Percentiles rank a stretch among this genome's conserved stretches.
phyloP scores from a whole-genome alignment of 257 asterid species.

The Schizonepeta tenuifolia region DNA sequence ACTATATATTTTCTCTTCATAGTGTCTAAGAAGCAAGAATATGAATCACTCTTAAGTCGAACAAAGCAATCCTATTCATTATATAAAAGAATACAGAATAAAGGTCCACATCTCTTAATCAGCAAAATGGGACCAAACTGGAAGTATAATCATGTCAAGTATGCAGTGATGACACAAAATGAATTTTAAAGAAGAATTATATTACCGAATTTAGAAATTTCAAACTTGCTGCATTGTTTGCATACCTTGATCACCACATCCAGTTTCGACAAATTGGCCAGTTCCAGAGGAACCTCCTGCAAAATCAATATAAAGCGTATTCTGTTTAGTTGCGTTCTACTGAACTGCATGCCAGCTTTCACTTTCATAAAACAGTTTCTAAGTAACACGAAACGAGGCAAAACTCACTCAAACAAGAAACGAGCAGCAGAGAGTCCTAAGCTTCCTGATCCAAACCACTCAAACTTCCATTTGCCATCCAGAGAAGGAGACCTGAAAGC shows the following conservation, averaged over 20 bases:
- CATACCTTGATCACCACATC: constrained; percentile 80
- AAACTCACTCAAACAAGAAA: constrained; percentile 61
- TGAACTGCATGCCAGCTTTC: not conserved
- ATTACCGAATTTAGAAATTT: constrained; percentile 71
- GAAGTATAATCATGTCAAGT: not conserved
- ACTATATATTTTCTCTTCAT: not conserved
- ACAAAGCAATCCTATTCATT: not conserved
- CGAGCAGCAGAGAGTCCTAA: constrained; percentile 63
- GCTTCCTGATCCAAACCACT: constrained; percentile 82
- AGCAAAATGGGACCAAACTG: not conserved
- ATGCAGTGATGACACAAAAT: not conserved
- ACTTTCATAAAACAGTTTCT: not conserved
- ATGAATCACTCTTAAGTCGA: not conserved
- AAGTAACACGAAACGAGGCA: constrained; percentile 11
- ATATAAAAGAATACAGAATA: not conserved
- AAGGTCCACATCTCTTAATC: not conserved
- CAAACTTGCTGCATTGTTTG: constrained; percentile 58
- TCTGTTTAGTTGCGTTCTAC: not conserved
- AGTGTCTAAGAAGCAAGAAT: not conserved
- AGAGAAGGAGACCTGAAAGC: constrained; percentile 65
- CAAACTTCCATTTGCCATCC: constrained; percentile 70
- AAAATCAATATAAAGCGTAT: constrained; percentile 16
- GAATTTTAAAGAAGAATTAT: not conserved
- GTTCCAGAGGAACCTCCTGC: constrained; percentile 76
- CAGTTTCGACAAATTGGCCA: constrained; percentile 71